Percentiles rank a stretch among this genome's conserved stretches.
phyloP scores from a whole-genome alignment of 768 basidiomycete species.

The Phaeotremella skinneri region DNA sequence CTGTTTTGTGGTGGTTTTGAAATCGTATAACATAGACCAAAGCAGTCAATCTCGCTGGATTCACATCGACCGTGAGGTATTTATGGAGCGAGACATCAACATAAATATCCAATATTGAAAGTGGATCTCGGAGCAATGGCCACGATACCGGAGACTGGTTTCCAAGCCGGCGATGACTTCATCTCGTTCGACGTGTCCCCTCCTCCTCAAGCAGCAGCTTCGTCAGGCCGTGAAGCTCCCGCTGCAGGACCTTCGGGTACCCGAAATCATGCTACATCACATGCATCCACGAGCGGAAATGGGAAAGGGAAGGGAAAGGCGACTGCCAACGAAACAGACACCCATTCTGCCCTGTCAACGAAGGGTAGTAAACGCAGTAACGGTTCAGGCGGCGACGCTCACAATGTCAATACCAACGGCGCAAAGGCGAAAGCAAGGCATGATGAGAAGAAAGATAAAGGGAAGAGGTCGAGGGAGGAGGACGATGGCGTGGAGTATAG shows the following conservation, averaged over 20 bases:
- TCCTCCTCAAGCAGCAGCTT: constrained; percentile 10
- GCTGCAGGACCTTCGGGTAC: constrained; percentile 1
- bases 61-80: too few species aligned
- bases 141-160: constrained; percentile 12
- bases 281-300: background rate
- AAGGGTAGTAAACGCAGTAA: constrained; percentile 17
- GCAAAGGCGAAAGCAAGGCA: constrained; percentile 37
- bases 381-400: background rate
- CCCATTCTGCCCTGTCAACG: background rate
- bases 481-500: constrained; percentile 61
- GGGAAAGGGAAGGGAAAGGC: constrained; percentile 16
- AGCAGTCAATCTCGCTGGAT: too few species aligned
- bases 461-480: constrained; percentile 55
- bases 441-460: constrained; percentile 58
- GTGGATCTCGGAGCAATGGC: too few species aligned
- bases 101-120: too few species aligned
- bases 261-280: background rate
- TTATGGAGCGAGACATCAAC: too few species aligned
- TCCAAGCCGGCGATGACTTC: constrained; percentile 39
- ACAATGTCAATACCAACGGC: constrained; percentile 30
- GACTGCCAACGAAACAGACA: background rate
- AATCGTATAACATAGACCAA: too few species aligned
- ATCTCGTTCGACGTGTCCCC: constrained; percentile 41
- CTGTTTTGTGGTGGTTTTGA: too few species aligned
- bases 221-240: background rate